phyloP scores from a whole-genome alignment of 257 asterid genomes.

The Fraxinus cuspidata region DNA sequence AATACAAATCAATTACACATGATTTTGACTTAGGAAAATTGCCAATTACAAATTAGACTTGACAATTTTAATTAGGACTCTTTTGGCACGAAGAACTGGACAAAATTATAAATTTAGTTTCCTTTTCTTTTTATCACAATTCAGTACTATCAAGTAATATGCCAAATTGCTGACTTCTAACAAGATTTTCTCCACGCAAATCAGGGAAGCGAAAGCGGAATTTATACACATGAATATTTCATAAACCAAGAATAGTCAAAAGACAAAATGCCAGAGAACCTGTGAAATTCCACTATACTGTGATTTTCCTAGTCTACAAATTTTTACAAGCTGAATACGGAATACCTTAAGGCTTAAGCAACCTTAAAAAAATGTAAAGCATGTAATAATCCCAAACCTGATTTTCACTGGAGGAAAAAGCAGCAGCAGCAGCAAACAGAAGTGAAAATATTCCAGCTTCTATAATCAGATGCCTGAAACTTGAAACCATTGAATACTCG shows the following conservation, averaged over 20 bases:
- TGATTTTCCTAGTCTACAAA: background rate
- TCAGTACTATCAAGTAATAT: background rate
- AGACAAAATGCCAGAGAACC: background rate
- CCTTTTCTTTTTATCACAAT: too few relatives aligned
- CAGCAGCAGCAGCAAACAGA: background rate
- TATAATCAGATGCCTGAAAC: background rate
- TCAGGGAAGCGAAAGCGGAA: background rate
- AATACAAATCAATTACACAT: too few relatives aligned
- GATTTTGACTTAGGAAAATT: too few relatives aligned
- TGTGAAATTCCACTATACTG: background rate
- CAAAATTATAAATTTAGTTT: too few relatives aligned
- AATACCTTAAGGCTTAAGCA: background rate
- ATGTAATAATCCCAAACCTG: background rate
- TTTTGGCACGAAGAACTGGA: too few relatives aligned
- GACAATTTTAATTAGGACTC: too few relatives aligned
- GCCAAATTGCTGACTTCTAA: background rate
- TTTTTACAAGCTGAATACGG: background rate
- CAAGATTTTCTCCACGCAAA: background rate
- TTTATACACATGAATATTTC: background rate
- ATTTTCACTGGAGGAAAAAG: background rate
- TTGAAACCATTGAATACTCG: background rate
- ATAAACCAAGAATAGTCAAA: background rate
- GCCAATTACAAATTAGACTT: too few relatives aligned
- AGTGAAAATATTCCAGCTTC: background rate
- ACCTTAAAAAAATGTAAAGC: background rate